A percentile compares a stretch with the other conserved stretches of the same genome.
Evolutionary conservation across 1,284 basidiomycete species (phyloP).

Genomic region (Pyrrhoderma noxium): DNA sequence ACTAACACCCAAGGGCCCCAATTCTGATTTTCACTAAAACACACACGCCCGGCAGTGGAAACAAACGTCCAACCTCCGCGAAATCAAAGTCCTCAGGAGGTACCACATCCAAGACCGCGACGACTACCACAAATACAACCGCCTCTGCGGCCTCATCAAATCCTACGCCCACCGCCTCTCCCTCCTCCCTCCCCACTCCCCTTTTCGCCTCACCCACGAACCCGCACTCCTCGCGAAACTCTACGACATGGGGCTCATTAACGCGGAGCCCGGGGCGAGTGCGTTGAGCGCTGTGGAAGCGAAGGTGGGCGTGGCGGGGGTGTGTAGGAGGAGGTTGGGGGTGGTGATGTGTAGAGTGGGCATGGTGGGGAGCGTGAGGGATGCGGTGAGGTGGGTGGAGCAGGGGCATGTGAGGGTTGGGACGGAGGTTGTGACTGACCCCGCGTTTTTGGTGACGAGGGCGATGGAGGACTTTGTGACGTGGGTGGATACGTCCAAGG

Average conservation of each 20-base stretch:
- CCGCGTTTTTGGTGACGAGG: constrained; percentile 93
- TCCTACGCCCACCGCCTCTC: constrained; percentile 85
- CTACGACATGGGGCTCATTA: constrained; percentile 96
- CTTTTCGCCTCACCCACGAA: constrained; percentile 84
- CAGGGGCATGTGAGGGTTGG: constrained; percentile 98
- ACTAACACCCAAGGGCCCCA: no score
- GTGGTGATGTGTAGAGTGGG: constrained; percentile 91
- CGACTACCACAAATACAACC: constrained; percentile 98
- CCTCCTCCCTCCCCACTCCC: constrained; percentile 84
- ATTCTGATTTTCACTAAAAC: neutral
- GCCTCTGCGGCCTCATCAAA: constrained; percentile 83
- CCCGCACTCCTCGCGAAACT: constrained; percentile 85
- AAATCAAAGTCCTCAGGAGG: constrained; percentile 91
- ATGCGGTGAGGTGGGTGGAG: constrained; percentile 94
- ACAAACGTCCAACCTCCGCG: constrained; percentile 86
- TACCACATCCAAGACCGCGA: constrained; percentile 95
- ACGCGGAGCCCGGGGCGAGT: no score
- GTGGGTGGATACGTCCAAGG: constrained; percentile 97
- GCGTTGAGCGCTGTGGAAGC: constrained; percentile 66
- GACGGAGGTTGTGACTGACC: constrained; percentile 93
- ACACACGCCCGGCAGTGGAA: constrained; percentile 75
- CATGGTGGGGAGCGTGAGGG: constrained; percentile 94
- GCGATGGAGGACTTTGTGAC: constrained; percentile 99
- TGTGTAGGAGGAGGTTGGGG: constrained; percentile 80
- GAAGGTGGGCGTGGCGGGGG: constrained; percentile 75